These are phyloP conservation scores for Hymenoscyphus fraxineus DNA, from an alignment of 2,329 filamentous ascomycete genomes.

Conservation along the genomic window DNA sequence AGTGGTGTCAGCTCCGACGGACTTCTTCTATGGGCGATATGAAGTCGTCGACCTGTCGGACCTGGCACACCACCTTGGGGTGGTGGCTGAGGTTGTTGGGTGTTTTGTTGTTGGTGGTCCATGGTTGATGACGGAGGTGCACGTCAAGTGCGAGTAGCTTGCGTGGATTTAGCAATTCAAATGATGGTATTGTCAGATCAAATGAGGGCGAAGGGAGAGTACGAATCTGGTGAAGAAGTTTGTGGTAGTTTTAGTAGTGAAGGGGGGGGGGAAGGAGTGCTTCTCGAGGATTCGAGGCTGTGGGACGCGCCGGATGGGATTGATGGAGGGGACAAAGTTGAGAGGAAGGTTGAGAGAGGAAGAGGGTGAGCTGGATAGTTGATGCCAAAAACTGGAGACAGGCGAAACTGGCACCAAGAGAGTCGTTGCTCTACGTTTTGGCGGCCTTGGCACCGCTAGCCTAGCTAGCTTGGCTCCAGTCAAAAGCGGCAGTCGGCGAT, in stretches of 20 bases:
- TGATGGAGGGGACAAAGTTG: conserved; percentile 19
- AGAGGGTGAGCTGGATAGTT: conserved; percentile 5
- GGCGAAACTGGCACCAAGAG: not conserved
- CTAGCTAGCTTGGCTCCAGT: not conserved
- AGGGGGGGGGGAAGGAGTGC: conserved; percentile 29
- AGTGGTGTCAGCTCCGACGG: conserved; percentile 95
- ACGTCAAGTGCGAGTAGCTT: conserved; percentile 44
- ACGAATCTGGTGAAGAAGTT: conserved; percentile 12
- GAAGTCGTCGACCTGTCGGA: conserved; percentile 81
- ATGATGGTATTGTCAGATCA: conserved; percentile 27
- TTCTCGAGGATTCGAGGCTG: conserved; percentile 37
- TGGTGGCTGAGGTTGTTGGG: conserved; percentile 43
- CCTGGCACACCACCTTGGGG: conserved; percentile 59
- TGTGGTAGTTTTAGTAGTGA: conserved; percentile 20
- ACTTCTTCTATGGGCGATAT: conserved; percentile 95
- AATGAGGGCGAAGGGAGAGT: conserved; percentile 33
- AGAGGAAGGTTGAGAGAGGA: not conserved
- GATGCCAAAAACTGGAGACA: not conserved
- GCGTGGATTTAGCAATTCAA: conserved; percentile 27
- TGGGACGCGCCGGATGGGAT: conserved; percentile 28
- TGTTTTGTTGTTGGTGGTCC: conserved; percentile 49
- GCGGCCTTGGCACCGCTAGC: not conserved
- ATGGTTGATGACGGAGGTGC: conserved; percentile 42
- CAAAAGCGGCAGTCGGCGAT: not conserved
- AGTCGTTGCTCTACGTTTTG: not conserved